Percentiles rank a stretch among this genome's conserved stretches.
phyloP scores from a whole-genome alignment of 345 rosid genomes.

The Eucalyptus pauciflora region DNA sequence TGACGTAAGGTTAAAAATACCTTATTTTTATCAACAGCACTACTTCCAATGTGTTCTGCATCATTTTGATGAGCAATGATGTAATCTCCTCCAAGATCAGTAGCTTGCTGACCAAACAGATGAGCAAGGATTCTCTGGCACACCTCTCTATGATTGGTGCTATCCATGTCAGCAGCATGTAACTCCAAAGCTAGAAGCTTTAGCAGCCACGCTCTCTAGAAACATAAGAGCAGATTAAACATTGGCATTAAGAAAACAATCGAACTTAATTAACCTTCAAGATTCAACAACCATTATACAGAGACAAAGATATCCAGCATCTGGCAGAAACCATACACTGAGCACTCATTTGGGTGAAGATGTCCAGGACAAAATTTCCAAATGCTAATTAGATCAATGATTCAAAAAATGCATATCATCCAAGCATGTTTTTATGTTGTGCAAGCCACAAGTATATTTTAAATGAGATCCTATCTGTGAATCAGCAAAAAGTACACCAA shows the following conservation, averaged over 20 bases:
- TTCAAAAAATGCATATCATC: background rate
- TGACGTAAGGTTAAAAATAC: slow-evolving; percentile 7
- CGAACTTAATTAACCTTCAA: background rate
- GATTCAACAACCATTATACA: background rate
- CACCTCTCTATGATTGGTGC: slow-evolving; percentile 56
- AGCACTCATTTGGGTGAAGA: background rate
- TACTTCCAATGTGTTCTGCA: slow-evolving; percentile 40
- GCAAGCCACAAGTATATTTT: background rate
- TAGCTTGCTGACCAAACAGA: slow-evolving; percentile 59
- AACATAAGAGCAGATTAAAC: background rate
- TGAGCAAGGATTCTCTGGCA: slow-evolving; percentile 66
- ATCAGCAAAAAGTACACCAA: background rate
- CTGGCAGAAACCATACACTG: background rate
- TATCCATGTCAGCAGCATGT: slow-evolving; percentile 56
- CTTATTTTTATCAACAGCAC: slow-evolving; percentile 64
- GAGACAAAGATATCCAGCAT: background rate
- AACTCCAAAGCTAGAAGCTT: slow-evolving; percentile 84
- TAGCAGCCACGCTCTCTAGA: slow-evolving; percentile 89
- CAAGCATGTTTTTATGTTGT: background rate
- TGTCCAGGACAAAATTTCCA: background rate
- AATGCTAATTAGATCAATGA: background rate
- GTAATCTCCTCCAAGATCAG: slow-evolving; percentile 25
- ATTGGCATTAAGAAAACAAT: background rate
- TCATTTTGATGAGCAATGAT: slow-evolving; percentile 18
- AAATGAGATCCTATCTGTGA: background rate